These are phyloP conservation scores for Phytophthora cryptogea DNA, from an alignment of 352 stramenopile species.

Conservation along the genomic window DNA sequence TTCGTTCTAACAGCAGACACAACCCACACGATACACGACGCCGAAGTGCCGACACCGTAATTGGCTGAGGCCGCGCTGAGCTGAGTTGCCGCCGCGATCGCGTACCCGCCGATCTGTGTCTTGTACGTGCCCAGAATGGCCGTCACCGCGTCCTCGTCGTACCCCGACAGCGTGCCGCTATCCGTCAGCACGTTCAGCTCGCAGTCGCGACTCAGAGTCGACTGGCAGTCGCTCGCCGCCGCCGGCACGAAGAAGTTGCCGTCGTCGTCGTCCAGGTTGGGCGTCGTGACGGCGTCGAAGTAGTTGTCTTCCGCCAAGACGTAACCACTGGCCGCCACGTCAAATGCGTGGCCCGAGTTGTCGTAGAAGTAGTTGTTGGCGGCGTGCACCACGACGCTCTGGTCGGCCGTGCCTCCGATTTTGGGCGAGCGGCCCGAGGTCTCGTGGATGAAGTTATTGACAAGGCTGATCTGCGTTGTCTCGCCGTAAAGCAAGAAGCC, in stretches of 20 bases:
- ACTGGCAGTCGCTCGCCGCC: conserved; percentile 10
- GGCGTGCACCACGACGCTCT: conserved; percentile 34
- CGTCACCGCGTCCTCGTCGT: conserved; percentile 25
- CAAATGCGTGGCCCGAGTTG: conserved; percentile 24
- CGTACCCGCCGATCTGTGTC: conserved; percentile 21
- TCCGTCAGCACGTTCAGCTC: conserved; percentile 21
- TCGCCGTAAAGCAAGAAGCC: conserved; percentile 33
- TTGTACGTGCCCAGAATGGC: conserved; percentile 20
- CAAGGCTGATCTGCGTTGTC: conserved; percentile 31
- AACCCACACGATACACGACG: background rate
- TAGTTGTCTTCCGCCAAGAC: conserved; percentile 34
- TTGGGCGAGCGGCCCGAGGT: conserved; percentile 47
- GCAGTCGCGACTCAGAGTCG: conserved; percentile 25
- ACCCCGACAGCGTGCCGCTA: conserved; percentile 19
- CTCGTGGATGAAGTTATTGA: conserved; percentile 32
- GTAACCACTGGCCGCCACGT: conserved; percentile 25
- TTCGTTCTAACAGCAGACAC: background rate
- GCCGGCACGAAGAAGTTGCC: conserved; percentile 31
- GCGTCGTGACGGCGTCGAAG: conserved; percentile 26
- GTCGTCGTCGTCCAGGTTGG: conserved; percentile 20
- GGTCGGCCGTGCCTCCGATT: conserved; percentile 26
- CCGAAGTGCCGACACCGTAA: conserved; percentile 20
- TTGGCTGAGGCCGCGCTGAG: conserved; percentile 11
- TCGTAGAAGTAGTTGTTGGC: conserved; percentile 37
- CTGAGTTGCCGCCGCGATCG: conserved; percentile 12